Conservation (phyloP, 345 rosid species). For the Rubroshorea leprosula region DNA sequence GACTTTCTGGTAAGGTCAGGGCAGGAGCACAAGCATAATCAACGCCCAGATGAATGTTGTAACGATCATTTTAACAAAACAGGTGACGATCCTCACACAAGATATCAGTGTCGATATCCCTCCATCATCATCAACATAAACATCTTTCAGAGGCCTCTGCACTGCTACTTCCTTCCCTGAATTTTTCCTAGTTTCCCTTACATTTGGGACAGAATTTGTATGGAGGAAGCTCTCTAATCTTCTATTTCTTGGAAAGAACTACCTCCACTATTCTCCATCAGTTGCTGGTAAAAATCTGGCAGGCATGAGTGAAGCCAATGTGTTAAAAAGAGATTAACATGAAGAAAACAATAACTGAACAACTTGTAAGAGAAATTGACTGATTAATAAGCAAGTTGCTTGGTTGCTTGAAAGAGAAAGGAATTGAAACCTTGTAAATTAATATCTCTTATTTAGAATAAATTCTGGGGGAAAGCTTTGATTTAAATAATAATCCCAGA, state of each 20-base stretch:
- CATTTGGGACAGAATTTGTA: conserved; percentile 22
- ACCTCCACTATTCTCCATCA: conserved; percentile 31
- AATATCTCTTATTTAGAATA: no score
- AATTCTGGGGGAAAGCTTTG: no score
- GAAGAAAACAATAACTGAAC: no score
- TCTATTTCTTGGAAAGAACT: conserved; percentile 36
- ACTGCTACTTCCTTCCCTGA: conserved; percentile 12
- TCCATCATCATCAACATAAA: conserved; percentile 37
- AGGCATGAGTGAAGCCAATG: not conserved
- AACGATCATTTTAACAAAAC: conserved; percentile 44
- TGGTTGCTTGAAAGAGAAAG: no score
- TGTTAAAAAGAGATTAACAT: no score
- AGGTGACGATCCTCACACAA: conserved; percentile 35
- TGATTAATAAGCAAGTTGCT: no score
- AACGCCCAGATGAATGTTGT: conserved; percentile 44
- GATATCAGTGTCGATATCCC: conserved; percentile 38
- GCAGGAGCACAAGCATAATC: conserved; percentile 39
- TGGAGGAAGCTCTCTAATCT: conserved; percentile 36
- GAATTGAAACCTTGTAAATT: no score
- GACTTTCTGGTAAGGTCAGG: conserved; percentile 47
- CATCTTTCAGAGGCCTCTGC: conserved; percentile 12
- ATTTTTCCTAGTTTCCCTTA: conserved; percentile 13
- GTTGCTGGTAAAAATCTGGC: conserved; percentile 1
- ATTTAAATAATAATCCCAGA: no score
- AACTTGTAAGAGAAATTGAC: no score